Evolutionary conservation across 2,329 filamentous ascomycete genomes (phyloP), one percentile per base, ranked within the genome.

Genomic region (Pseudocercospora fuligena): DNA sequence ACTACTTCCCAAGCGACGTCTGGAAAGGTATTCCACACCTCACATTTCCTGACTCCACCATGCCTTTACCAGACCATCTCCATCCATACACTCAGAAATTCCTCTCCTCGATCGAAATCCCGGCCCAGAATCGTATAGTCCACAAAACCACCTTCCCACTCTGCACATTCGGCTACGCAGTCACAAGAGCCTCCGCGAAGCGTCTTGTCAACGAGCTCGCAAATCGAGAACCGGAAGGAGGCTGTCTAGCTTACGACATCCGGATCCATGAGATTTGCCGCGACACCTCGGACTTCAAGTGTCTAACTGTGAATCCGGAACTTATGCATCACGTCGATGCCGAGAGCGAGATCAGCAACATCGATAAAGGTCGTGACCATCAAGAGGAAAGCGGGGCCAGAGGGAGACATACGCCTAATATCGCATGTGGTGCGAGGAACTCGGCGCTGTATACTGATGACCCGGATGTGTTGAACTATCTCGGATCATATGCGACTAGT

Each of bases 101-200:
- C 54, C 79, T 82, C 66, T 65, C 72, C 14, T 71, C 71, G 4
- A 69, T 82, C 31, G 69, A 75, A 31, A 67, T 82, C 21, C 78
- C 78, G 6, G 73, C 77, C 14, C 73, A 79, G 21, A 75, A 74
- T 2, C 78, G 81, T 21, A 67, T 79, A 2, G 71, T 82, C 49
- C 80, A 82, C 70, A 77, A 78, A 25, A 80, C 78, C 56, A 77
- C 78, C 29, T 80, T 79, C 47, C 81, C 81, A 0, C 78, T 82
- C 27, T 82, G 81, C 70, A 82, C 81, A 1, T 82, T 82, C 64
- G 80, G 78, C 60, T 82, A 81, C 68, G 81, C 80, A 14, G 72
- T 82, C 7, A 81, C 80, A 0, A 78, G 80, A 31, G 60, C 73
- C 16, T 77, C 77, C 0, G 79, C 80, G 0, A 40, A 61, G 5